These are phyloP conservation scores for Arachnomyces sp. DNA, from an alignment of 2,329 filamentous ascomycete genomes.

Conservation along the genomic window DNA sequence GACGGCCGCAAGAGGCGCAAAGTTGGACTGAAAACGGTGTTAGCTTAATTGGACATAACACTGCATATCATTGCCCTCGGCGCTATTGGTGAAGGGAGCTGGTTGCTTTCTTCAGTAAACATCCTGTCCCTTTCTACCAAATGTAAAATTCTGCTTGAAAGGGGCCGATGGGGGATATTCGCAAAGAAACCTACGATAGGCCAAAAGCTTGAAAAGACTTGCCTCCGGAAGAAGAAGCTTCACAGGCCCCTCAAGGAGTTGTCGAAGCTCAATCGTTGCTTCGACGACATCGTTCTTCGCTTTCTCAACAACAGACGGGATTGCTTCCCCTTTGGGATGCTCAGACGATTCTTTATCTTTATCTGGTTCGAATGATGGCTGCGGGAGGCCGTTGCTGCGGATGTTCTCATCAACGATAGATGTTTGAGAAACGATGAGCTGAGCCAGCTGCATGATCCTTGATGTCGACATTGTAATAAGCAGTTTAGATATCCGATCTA, in stretches of 20 bases:
- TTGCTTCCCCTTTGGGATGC: too few species aligned
- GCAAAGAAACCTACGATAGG: not conserved
- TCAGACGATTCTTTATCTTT: not conserved
- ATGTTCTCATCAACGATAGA: not conserved
- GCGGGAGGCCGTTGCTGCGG: not conserved
- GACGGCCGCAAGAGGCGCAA: slow-evolving; percentile 5
- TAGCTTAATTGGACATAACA: not conserved
- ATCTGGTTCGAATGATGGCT: not conserved
- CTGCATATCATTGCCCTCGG: not conserved
- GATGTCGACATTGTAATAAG: not conserved
- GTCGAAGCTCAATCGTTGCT: slow-evolving; percentile 3
- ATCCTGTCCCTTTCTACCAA: too few species aligned
- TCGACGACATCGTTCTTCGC: slow-evolving; percentile 2
- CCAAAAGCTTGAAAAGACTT: not conserved
- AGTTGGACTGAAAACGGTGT: slow-evolving; percentile 1
- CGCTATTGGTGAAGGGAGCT: too few species aligned
- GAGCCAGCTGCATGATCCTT: not conserved
- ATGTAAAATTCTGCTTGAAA: too few species aligned
- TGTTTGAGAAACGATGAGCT: not conserved
- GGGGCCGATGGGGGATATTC: not conserved
- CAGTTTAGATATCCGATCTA: too few species aligned
- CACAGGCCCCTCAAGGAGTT: slow-evolving; percentile 1
- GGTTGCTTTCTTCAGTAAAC: too few species aligned
- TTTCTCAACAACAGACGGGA: not conserved
- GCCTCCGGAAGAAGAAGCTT: slow-evolving; percentile 1